A percentile compares a stretch with the other conserved stretches of the same genome.
Conservation (phyloP, 2,329 filamentous ascomycete species). For the Zasmidium cellare region DNA sequence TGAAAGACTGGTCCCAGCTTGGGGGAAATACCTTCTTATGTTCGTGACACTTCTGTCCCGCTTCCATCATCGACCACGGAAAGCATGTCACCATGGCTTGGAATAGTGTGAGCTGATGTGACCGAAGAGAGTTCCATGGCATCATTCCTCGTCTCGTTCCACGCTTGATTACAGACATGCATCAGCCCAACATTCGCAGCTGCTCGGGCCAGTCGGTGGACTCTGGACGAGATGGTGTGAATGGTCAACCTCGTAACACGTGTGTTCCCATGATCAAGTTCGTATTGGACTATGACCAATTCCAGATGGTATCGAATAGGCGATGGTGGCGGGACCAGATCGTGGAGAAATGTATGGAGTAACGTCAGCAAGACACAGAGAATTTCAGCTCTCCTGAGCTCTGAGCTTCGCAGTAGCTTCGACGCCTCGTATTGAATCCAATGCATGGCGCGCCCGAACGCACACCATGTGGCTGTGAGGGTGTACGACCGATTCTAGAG, state of each 20-base stretch:
- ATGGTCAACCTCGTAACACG: too few species aligned
- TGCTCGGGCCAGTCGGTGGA: too few species aligned
- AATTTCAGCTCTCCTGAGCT: not conserved
- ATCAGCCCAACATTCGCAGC: not conserved
- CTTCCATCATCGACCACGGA: slow-evolving; percentile 2
- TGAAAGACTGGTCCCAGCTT: not conserved
- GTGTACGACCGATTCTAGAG: too few species aligned
- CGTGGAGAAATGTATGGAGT: not conserved
- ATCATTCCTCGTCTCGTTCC: not conserved
- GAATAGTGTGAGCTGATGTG: not conserved
- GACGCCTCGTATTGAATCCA: not conserved
- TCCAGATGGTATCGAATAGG: not conserved
- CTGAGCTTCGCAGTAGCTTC: slow-evolving; percentile 2
- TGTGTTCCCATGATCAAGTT: not conserved
- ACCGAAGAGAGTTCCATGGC: not conserved
- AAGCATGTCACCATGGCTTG: not conserved
- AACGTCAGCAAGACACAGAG: slow-evolving; percentile 2
- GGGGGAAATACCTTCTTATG: slow-evolving; percentile 2
- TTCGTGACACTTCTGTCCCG: not conserved
- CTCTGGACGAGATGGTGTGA: too few species aligned
- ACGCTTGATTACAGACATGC: too few species aligned
- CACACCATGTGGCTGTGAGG: too few species aligned
- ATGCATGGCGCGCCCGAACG: too few species aligned
- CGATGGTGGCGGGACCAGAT: not conserved
- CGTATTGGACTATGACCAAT: not conserved